Conservation (phyloP, 169 alveolate genomes). For the Fabrea salina region DNA sequence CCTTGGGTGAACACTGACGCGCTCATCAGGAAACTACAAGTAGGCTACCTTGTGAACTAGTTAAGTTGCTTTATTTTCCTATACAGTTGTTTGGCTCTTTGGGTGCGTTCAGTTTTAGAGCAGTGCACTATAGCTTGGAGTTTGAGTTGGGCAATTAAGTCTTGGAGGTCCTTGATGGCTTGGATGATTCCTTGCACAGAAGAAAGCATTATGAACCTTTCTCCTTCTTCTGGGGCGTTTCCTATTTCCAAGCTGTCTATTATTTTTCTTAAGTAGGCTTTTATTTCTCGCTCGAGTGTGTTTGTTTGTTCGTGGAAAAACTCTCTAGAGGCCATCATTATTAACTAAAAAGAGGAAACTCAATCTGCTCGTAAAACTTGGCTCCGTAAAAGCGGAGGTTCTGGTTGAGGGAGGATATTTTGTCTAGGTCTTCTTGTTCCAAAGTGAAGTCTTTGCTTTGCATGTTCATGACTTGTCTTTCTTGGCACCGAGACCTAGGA, state of each 20-base stretch:
- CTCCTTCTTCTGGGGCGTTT: conserved; percentile 8
- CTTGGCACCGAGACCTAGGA: conserved; percentile 49
- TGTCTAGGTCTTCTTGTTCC: conserved; percentile 51
- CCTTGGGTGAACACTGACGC: conserved; percentile 52
- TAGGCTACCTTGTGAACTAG: conserved; percentile 34
- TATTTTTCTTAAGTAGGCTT: background rate
- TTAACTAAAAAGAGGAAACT: background rate
- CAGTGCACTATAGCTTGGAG: background rate
- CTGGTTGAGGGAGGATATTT: background rate
- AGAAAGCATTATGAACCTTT: background rate
- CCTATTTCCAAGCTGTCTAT: conserved; percentile 12
- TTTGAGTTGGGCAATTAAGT: background rate
- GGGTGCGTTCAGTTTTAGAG: background rate
- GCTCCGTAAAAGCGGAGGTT: background rate
- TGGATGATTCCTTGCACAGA: background rate
- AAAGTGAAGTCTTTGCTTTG: conserved; percentile 39
- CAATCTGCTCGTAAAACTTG: background rate
- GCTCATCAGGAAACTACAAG: conserved; percentile 20
- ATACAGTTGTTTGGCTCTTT: too few species aligned
- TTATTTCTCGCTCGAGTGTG: background rate
- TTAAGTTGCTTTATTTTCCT: too few species aligned
- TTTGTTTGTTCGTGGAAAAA: background rate
- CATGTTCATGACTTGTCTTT: conserved; percentile 46
- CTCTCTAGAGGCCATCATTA: too few species aligned
- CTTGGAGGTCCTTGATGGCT: background rate